phyloP scores from a whole-genome alignment of 2,329 filamentous ascomycete species.

The Cylindrodendrum hubeiense region DNA sequence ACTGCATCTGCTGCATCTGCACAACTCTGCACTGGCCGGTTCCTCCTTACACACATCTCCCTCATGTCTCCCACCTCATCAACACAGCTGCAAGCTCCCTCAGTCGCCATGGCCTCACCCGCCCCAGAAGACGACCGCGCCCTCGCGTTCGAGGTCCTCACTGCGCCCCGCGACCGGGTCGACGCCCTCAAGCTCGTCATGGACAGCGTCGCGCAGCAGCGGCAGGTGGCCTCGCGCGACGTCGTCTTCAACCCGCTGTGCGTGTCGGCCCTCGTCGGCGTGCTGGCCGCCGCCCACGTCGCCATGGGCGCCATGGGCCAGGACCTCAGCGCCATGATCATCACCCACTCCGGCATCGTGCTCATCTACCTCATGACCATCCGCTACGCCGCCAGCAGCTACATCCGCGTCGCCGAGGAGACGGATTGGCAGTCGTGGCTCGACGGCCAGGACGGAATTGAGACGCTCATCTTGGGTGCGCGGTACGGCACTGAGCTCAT shows the following conservation, averaged over 20 bases:
- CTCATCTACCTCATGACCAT: slow-evolving; percentile 74
- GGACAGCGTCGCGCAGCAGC: slow-evolving; percentile 86
- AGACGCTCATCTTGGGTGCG: slow-evolving; percentile 73
- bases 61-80: slow-evolving; percentile 11
- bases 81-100: background rate
- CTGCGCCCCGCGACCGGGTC: slow-evolving; percentile 68
- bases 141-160: slow-evolving; percentile 70
- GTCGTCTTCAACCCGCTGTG: slow-evolving; percentile 73
- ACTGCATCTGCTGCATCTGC: background rate
- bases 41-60: background rate
- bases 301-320: slow-evolving; percentile 49
- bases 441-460: slow-evolving; percentile 48
- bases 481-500: slow-evolving; percentile 76
- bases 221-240: slow-evolving; percentile 73
- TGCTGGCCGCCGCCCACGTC: slow-evolving; percentile 57
- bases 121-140: slow-evolving; percentile 61
- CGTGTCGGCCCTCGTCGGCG: slow-evolving; percentile 57
- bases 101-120: slow-evolving; percentile 27
- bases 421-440: slow-evolving; percentile 73
- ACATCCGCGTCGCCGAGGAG: slow-evolving; percentile 72
- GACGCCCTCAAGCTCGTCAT: slow-evolving; percentile 79
- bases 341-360: slow-evolving; percentile 69
- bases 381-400: slow-evolving; percentile 70
- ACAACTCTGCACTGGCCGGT: background rate
- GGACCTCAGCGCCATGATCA: slow-evolving; percentile 66